Conservation (phyloP, 306 rosid species). For the Lathyrus aphaca region DNA sequence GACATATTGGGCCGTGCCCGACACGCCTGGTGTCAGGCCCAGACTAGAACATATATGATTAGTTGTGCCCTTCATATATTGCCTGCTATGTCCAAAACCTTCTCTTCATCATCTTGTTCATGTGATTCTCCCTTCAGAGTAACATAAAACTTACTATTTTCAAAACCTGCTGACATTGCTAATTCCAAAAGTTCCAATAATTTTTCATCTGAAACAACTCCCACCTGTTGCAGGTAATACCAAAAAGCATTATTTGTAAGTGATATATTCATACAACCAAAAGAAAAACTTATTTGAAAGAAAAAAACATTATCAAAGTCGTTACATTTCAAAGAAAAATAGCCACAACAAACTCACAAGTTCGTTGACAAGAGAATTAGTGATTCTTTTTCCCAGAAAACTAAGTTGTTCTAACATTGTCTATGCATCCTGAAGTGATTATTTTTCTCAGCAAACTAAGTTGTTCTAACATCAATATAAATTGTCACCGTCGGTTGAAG, state of each 20-base stretch:
- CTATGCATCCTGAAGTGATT: conserved; percentile 97
- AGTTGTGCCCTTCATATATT: too few relatives aligned
- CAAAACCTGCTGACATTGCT: conserved; percentile 95
- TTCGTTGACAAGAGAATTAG: conserved; percentile 93
- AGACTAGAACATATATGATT: too few relatives aligned
- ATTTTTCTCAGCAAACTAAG: too few relatives aligned
- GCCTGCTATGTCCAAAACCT: too few relatives aligned
- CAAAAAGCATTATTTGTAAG: conserved; percentile 36
- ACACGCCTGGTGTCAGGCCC: too few relatives aligned
- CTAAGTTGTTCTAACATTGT: conserved; percentile 97
- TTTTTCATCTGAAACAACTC: conserved; percentile 94
- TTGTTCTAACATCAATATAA: too few relatives aligned
- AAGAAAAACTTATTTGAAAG: neutral
- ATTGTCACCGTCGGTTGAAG: too few relatives aligned
- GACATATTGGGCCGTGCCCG: too few relatives aligned
- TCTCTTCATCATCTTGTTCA: too few relatives aligned
- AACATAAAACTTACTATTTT: too few relatives aligned
- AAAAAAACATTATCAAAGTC: conserved; percentile 28
- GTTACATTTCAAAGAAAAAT: conserved; percentile 35
- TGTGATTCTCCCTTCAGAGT: too few relatives aligned
- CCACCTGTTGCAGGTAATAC: conserved; percentile 72
- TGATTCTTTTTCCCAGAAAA: conserved; percentile 86
- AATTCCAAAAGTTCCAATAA: conserved; percentile 91
- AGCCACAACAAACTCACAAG: conserved; percentile 71
- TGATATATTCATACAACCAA: conserved; percentile 14